Evolutionary conservation across 2,329 filamentous ascomycete species (phyloP), one percentile per base, ranked within the genome.

Genomic region (Achaetomium macrosporum): DNA sequence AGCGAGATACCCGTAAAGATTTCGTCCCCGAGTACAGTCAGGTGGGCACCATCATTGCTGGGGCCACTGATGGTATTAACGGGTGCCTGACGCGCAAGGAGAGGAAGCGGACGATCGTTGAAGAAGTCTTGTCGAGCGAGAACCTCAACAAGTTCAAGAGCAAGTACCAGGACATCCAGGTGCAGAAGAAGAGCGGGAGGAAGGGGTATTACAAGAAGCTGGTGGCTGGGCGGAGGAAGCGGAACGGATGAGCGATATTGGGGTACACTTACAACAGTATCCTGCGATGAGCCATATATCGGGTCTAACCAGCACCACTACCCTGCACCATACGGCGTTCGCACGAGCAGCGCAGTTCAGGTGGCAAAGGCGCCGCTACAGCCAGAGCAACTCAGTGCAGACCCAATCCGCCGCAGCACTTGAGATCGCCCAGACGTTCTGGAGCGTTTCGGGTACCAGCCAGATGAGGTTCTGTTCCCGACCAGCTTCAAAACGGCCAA

Each of bases 201-300:
- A 96, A 92, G 71, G 84, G 81, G 0, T 87, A 88, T 64, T 97
- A 96, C 76, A 92, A 92, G 66, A 85, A 84, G 51, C 69, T 96
- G 60, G 82, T 87, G 65, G 67, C 72, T n/a, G 59, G 60, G 11
- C 59, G 67, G 5, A 60, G 63, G 48, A 63, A 62, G 40, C 61
- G 63, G 19, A 64, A 59, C 20, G 55, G 52, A 47, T 59, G 50
- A 57, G 16, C 2, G 42, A 31, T 37, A 2, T n/a, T 30, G 36
- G 5, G 20, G 35, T n/a, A n/a, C 8, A 25, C 25, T 25, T 25
- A 7, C 25, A 25, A 25, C 25, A 25, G 25, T 25, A 25, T 25
- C 25, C 25, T 25, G 25, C 25, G 25, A 25, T n/a, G n/a, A n/a
- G n/a, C n/a, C n/a, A n/a, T n/a, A n/a, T n/a, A n/a, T n/a, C n/a